A percentile compares a stretch with the other conserved stretches of the same genome.
Evolutionary conservation across 208 protist genomes (phyloP).

Genomic region (Phytomonas francai): DNA sequence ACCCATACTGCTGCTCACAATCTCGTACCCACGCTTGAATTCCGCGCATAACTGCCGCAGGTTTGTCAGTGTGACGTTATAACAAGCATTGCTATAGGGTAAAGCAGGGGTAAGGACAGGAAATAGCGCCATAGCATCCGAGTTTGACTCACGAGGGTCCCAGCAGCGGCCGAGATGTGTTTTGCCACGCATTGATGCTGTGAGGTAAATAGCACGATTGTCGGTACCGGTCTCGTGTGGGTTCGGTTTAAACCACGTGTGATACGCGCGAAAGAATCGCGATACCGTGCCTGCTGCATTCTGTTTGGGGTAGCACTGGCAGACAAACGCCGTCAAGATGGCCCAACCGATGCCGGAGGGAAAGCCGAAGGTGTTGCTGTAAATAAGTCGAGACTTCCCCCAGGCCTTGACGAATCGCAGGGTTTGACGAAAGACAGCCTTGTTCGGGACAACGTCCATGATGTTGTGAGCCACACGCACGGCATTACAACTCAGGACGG

Average conservation of each 20-base stretch:
- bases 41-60: conserved; percentile 91
- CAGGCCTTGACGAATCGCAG: conserved; percentile 96
- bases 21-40: conserved; percentile 88
- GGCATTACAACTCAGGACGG: conserved; percentile 92
- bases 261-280: conserved; percentile 92
- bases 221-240: conserved; percentile 65
- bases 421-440: conserved; percentile 90
- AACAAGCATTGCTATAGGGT: conserved; percentile 96
- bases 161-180: conserved; percentile 68
- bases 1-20: conserved; percentile 38
- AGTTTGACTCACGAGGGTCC: conserved; percentile 78
- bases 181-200: conserved; percentile 61
- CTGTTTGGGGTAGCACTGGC: conserved; percentile 97
- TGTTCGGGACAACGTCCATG: conserved; percentile 94
- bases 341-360: conserved; percentile 96
- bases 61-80: conserved; percentile 95
- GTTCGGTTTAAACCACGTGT: conserved; percentile 89
- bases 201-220: conserved; percentile 88
- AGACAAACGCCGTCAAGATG: conserved; percentile 94
- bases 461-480: conserved; percentile 96
- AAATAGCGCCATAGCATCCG: conserved; percentile 92
- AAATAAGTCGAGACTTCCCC: conserved; percentile 92
- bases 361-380: conserved; percentile 96
- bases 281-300: conserved; percentile 86
- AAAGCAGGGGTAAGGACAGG: conserved; percentile 97